These are phyloP conservation scores for Hypoxylon sp. DNA, from an alignment of 2,329 filamentous ascomycete genomes.

Conservation along the genomic window DNA sequence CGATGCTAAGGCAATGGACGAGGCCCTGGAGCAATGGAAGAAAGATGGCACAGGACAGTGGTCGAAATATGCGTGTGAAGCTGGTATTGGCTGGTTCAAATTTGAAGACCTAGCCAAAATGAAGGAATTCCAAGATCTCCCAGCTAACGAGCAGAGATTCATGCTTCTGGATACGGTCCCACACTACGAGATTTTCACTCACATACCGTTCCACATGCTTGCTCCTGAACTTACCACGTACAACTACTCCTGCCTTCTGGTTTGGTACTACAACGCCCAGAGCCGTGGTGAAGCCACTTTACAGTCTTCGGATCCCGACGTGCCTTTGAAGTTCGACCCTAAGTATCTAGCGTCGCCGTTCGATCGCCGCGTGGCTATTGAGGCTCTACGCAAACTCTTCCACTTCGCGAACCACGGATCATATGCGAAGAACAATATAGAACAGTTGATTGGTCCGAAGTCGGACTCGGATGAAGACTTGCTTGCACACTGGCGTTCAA, in stretches of 20 bases:
- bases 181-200: slow-evolving; percentile 68
- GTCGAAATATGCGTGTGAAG: slow-evolving; percentile 58
- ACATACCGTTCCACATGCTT: slow-evolving; percentile 61
- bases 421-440: slow-evolving; percentile 62
- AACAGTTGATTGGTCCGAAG: slow-evolving; percentile 60
- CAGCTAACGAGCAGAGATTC: slow-evolving; percentile 60
- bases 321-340: slow-evolving; percentile 67
- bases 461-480: slow-evolving; percentile 69
- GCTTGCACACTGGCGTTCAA: slow-evolving; percentile 60
- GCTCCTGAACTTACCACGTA: slow-evolving; percentile 58
- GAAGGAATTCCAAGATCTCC: slow-evolving; percentile 66
- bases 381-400: slow-evolving; percentile 60
- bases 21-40: slow-evolving; percentile 64
- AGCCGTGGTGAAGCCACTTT: slow-evolving; percentile 66
- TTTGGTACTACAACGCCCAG: slow-evolving; percentile 69
- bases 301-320: slow-evolving; percentile 65
- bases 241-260: slow-evolving; percentile 60
- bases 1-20: slow-evolving; percentile 59
- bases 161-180: slow-evolving; percentile 68
- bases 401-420: slow-evolving; percentile 59
- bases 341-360: slow-evolving; percentile 68
- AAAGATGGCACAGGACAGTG: slow-evolving; percentile 59
- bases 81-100: slow-evolving; percentile 62
- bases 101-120: slow-evolving; percentile 58
- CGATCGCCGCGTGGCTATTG: slow-evolving; percentile 66